phyloP scores from a whole-genome alignment of 306 rosid genomes.

The Erythrophleum fordii region DNA sequence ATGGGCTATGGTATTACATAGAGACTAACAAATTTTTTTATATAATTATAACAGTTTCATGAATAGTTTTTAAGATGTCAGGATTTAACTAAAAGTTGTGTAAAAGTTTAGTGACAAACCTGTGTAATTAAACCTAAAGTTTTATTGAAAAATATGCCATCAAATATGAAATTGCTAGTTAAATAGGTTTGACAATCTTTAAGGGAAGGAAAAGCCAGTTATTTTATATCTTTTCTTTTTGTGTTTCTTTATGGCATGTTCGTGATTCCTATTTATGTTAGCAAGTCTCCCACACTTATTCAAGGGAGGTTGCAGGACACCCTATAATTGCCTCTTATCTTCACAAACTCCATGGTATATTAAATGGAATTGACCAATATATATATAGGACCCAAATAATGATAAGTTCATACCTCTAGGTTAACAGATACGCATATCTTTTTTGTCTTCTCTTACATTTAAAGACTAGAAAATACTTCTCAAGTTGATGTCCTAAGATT shows the following conservation, averaged over 20 bases:
- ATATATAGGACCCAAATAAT: constrained; percentile 89
- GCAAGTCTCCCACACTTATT: constrained; percentile 85
- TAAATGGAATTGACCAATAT: constrained; percentile 95
- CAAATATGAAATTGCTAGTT: constrained; percentile 20
- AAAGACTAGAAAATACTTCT: background rate
- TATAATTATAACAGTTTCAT: background rate
- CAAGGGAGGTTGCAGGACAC: constrained; percentile 83
- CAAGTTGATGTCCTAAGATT: background rate
- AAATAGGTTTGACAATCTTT: constrained; percentile 8
- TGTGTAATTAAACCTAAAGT: background rate
- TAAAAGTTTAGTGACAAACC: background rate
- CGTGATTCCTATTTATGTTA: constrained; percentile 28
- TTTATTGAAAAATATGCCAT: background rate
- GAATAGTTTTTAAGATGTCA: too few relatives aligned
- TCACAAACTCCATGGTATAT: constrained; percentile 87
- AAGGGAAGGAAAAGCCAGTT: constrained; percentile 25
- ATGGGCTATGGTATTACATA: too few relatives aligned
- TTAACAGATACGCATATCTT: constrained; percentile 18
- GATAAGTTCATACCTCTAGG: constrained; percentile 88
- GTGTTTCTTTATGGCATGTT: constrained; percentile 17
- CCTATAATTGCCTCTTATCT: constrained; percentile 69
- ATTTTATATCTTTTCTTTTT: constrained; percentile 5
- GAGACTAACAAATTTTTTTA: background rate
- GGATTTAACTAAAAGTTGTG: background rate
- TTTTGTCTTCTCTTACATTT: background rate